These are phyloP conservation scores for Lecanoromycetidae sp. DNA, from an alignment of 2,329 filamentous ascomycete species.

Conservation along the genomic window DNA sequence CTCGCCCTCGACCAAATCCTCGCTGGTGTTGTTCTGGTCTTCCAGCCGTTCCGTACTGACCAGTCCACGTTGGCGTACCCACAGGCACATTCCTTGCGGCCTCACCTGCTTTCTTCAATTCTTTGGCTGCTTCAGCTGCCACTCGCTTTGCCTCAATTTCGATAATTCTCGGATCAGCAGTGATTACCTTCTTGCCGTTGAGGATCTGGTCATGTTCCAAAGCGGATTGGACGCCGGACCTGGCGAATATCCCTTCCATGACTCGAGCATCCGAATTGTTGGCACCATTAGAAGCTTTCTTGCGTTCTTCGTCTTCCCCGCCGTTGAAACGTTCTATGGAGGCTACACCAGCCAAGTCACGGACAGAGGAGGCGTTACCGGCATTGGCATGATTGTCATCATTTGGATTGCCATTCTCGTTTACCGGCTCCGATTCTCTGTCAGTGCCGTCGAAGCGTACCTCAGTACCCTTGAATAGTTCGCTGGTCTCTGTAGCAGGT, in stretches of 20 bases:
- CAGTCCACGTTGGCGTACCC: slow-evolving; percentile 89
- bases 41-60: slow-evolving; percentile 65
- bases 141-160: slow-evolving; percentile 70
- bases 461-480: slow-evolving; percentile 78
- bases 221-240: slow-evolving; percentile 75
- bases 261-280: slow-evolving; percentile 56
- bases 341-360: slow-evolving; percentile 48
- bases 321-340: slow-evolving; percentile 52
- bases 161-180: slow-evolving; percentile 65
- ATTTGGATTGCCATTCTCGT: neutral
- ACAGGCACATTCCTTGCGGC: slow-evolving; percentile 61
- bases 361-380: slow-evolving; percentile 28
- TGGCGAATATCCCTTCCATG: slow-evolving; percentile 79
- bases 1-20: slow-evolving; percentile 27
- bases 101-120: slow-evolving; percentile 61
- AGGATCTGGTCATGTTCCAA: slow-evolving; percentile 90
- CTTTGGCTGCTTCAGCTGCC: slow-evolving; percentile 63
- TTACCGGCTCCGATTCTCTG: slow-evolving; percentile 15
- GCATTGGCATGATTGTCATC: no score
- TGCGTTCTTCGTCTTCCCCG: slow-evolving; percentile 33
- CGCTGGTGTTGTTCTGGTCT: slow-evolving; percentile 46
- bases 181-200: slow-evolving; percentile 57
- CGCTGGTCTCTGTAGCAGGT: slow-evolving; percentile 67
- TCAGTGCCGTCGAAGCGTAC: slow-evolving; percentile 46
- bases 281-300: slow-evolving; percentile 21